Conservation (phyloP, 441 rosid species). For the Jatropha multifida region DNA sequence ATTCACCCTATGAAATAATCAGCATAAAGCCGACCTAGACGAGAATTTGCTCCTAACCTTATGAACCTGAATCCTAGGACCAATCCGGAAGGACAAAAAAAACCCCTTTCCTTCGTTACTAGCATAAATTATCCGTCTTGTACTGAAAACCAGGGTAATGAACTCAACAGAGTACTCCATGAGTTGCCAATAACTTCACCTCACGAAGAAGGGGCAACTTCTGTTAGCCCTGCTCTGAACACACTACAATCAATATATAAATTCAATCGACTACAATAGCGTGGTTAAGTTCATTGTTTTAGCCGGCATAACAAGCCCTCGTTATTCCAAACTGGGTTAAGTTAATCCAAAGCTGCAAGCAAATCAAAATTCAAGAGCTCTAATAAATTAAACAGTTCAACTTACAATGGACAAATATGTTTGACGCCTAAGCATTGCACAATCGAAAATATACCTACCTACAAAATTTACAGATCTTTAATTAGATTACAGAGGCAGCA, state of each 20-base stretch:
- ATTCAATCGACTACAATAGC: neutral
- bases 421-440: neutral
- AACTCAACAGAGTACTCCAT: no score
- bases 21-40: neutral
- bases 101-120: no score
- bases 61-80: no score
- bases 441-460: conserved; percentile 17
- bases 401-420: conserved; percentile 10
- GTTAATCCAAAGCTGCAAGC: neutral
- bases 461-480: conserved; percentile 26
- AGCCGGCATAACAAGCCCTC: neutral
- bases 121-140: no score
- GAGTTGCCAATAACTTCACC: no score
- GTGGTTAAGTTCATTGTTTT: neutral
- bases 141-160: no score
- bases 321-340: neutral
- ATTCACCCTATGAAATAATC: no score
- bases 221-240: no score
- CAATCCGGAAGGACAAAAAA: no score
- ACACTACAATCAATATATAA: no score
- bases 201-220: no score
- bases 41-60: neutral
- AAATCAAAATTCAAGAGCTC: neutral
- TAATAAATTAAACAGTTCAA: neutral
- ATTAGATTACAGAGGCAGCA: conserved; percentile 11